Conservation (phyloP, 1,284 basidiomycete species). For the Phellinidium pouzarii region DNA sequence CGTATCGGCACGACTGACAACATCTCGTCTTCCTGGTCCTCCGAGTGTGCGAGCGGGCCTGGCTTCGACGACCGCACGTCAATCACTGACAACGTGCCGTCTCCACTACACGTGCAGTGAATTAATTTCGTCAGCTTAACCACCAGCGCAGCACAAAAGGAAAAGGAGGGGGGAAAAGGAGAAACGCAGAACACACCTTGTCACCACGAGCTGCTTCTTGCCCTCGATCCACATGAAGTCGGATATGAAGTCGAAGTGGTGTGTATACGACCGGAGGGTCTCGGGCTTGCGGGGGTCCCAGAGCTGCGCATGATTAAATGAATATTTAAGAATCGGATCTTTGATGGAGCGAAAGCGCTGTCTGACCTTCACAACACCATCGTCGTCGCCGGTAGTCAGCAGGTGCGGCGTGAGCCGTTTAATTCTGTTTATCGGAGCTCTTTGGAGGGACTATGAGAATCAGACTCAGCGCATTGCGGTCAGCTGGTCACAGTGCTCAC, state of each 20-base stretch:
- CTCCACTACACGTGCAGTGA: constrained; percentile 53
- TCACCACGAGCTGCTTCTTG: constrained; percentile 79
- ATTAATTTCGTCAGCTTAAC: not conserved
- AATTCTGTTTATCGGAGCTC: constrained; percentile 81
- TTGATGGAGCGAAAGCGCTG: too few species aligned
- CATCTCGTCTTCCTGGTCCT: constrained; percentile 95
- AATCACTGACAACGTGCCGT: constrained; percentile 86
- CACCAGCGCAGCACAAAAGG: not conserved
- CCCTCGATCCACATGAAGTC: constrained; percentile 85
- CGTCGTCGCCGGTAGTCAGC: constrained; percentile 86
- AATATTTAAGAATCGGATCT: not conserved
- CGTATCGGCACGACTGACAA: constrained; percentile 74
- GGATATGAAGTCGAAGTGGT: constrained; percentile 95
- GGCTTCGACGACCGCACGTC: constrained; percentile 77
- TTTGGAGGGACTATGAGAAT: constrained; percentile 38
- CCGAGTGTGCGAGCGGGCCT: constrained; percentile 72
- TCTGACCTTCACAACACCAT: constrained; percentile 84
- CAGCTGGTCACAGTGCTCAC: constrained; percentile 42
- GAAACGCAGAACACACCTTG: constrained; percentile 51
- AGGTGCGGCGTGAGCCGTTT: constrained; percentile 63
- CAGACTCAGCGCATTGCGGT: constrained; percentile 19
- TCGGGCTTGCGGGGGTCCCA: constrained; percentile 81
- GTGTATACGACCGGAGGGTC: constrained; percentile 63
- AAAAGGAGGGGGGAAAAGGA: not conserved
- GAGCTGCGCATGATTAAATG: constrained; percentile 40